Evolutionary conservation across 208 protist species (phyloP).

Genomic region (Sergeia podlipaevii): DNA sequence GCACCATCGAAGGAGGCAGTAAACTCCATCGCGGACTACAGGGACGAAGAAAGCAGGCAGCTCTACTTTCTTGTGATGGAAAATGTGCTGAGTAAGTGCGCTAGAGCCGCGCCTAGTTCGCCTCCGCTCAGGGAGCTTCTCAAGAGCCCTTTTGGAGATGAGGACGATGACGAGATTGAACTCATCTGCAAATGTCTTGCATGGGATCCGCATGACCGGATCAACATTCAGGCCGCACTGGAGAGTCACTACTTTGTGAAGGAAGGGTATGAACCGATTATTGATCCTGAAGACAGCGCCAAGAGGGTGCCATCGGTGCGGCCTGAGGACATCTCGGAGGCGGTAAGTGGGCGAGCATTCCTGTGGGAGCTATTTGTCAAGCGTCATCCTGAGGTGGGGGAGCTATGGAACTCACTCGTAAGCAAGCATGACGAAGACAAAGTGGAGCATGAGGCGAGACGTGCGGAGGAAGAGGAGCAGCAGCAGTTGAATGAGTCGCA

Average conservation of each 20-base stretch:
- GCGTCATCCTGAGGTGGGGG: constrained; percentile 72
- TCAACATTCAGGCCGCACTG: constrained; percentile 68
- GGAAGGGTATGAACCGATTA: constrained; percentile 62
- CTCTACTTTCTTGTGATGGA: constrained; percentile 39
- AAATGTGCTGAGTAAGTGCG: constrained; percentile 7
- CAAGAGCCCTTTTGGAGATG: constrained; percentile 54
- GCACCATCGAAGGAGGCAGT: constrained; percentile 72
- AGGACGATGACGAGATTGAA: constrained; percentile 64
- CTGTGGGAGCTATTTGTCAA: constrained; percentile 74
- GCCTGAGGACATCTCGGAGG: constrained; percentile 46
- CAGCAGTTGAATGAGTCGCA: neutral
- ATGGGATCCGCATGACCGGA: constrained; percentile 72
- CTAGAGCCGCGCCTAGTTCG: neutral
- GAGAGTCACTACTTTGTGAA: constrained; percentile 75
- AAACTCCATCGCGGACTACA: constrained; percentile 52
- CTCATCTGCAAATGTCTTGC: constrained; percentile 63
- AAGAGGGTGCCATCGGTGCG: constrained; percentile 52
- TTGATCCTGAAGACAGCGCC: constrained; percentile 53
- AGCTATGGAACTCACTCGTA: constrained; percentile 53
- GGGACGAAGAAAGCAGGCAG: constrained; percentile 32
- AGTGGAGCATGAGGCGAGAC: neutral
- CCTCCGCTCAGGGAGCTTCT: constrained; percentile 32
- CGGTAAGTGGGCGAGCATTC: constrained; percentile 59
- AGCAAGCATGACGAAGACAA: constrained; percentile 30
- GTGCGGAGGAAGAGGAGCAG: neutral